Evolutionary conservation across 2,329 filamentous ascomycete species (phyloP).

Genomic region (Fusarium virguliforme): DNA sequence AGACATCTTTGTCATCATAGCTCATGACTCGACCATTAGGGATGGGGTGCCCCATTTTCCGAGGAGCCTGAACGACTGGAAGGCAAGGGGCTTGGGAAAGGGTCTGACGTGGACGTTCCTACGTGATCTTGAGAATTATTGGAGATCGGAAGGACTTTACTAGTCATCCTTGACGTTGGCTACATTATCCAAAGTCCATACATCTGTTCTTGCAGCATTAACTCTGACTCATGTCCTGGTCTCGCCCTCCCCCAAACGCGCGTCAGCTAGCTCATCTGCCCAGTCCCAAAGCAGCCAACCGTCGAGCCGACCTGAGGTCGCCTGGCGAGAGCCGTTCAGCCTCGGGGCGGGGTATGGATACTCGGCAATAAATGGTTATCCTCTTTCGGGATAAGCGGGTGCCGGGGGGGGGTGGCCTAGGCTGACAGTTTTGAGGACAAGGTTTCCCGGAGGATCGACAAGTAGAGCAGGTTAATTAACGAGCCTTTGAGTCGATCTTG

Average conservation of each 20-base stretch:
- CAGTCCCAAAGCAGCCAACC: background rate
- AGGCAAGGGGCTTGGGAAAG: constrained; percentile 31
- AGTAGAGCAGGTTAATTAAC: constrained; percentile 4
- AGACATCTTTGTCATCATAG: constrained; percentile 41
- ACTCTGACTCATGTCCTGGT: constrained; percentile 5
- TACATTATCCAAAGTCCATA: background rate
- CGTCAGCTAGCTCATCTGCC: background rate
- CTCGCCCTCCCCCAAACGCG: background rate
- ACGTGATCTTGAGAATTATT: constrained; percentile 41
- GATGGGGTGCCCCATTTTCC: constrained; percentile 47
- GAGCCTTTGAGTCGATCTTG: background rate
- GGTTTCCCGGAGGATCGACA: constrained; percentile 2
- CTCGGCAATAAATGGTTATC: constrained; percentile 25
- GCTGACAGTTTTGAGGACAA: background rate
- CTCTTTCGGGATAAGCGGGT: constrained; percentile 28
- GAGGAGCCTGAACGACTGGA: constrained; percentile 42
- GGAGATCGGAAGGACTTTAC: constrained; percentile 37
- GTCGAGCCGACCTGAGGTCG: constrained; percentile 4
- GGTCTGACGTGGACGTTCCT: constrained; percentile 44
- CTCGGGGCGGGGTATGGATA: background rate
- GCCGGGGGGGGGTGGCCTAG: background rate
- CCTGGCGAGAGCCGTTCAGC: background rate
- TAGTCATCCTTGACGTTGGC: background rate
- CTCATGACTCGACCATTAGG: constrained; percentile 43
- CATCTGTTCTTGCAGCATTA: constrained; percentile 1